Conservation (phyloP, 75 land plant genomes). For the Ceratopteris richardii region DNA sequence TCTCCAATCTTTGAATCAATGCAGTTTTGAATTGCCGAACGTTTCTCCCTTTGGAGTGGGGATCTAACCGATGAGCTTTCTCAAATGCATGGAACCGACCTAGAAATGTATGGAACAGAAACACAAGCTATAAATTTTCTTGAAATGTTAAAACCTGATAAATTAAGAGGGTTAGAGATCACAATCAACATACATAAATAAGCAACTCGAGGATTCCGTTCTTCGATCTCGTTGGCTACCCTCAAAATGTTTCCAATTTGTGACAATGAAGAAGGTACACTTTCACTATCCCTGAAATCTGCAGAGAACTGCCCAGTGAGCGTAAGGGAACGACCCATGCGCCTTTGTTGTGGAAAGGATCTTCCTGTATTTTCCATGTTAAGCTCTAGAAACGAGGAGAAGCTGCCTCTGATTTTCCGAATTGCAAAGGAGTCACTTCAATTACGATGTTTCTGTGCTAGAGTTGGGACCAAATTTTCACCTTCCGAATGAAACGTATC, state of each 20-base stretch:
- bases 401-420: no score
- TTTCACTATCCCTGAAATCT: conserved; percentile 81
- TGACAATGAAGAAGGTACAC: conserved; percentile 73
- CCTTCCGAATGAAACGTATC: no score
- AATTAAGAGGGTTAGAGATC: not conserved
- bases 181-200: conserved; percentile 57
- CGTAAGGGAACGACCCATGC: conserved; percentile 54
- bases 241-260: conserved; percentile 78
- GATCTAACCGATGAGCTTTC: conserved; percentile 87
- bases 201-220: conserved; percentile 74
- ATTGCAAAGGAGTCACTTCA: no score
- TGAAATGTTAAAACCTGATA: not conserved
- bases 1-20: conserved; percentile 64
- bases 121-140: not conserved
- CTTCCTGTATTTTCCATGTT: not conserved
- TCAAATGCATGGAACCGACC: conserved; percentile 88
- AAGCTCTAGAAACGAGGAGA: no score
- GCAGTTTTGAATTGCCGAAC: conserved; percentile 95
- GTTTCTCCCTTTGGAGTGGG: conserved; percentile 75
- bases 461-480: no score
- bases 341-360: conserved; percentile 9
- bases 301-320: conserved; percentile 38
- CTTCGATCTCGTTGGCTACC: conserved; percentile 77
- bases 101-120: conserved; percentile 5
- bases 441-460: no score